Base-by-base conservation (phyloP, 495 filamentous ascomycete genomes). In the Hyaloscypha bicolor region DNA sequence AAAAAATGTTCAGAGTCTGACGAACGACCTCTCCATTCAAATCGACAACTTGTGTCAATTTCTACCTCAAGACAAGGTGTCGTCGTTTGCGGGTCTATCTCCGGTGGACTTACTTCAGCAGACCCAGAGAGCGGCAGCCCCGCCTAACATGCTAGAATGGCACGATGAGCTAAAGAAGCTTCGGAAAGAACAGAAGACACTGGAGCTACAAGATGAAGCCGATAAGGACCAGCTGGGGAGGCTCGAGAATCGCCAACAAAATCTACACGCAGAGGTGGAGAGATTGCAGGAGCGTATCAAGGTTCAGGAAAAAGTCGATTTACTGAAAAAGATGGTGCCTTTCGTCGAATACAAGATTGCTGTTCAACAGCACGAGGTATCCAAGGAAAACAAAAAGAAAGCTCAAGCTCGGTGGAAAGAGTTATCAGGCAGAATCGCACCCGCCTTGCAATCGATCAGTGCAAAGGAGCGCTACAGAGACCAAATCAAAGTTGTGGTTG, bases 41-140 rank as follows among this genome's bases (percentile, higher is more conserved):
- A 90, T 98, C 73, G 95, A 98, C 78, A 99, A 99, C 71, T 83
- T 98, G 3, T 99, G 95, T 75, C 95, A 98, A 77, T 99, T 99
- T 72, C 83, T 99, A 42, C 95, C 95, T 1, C 95, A 99, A 76
- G 95, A 99, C 74, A 91, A 93, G 72, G 96, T 99, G 6, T 92
- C 92, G 30, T 93, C 97, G 68, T 99, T 99, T 74, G 92, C 95
- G 11, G 90, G 85, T 16, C 83, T 97, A 68, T 90, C 87, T 8
- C 91, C 93, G 0, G 80, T 93, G n/a, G 91, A 96, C n/a, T 83
- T 97, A 21, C 83, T 99, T 3, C 80, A 85, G 48, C 90, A 93
- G 58, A 99, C 95, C 0, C 89, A 95, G 65, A 85, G 91, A 71
- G 95, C 95, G 3, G 94, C 93, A 22, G 95, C 93, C 4, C 87